A percentile compares a stretch with the other conserved stretches of the same genome.
Evolutionary conservation across 1,139 yeast species (phyloP).

Genomic region (Taphrina populina): DNA sequence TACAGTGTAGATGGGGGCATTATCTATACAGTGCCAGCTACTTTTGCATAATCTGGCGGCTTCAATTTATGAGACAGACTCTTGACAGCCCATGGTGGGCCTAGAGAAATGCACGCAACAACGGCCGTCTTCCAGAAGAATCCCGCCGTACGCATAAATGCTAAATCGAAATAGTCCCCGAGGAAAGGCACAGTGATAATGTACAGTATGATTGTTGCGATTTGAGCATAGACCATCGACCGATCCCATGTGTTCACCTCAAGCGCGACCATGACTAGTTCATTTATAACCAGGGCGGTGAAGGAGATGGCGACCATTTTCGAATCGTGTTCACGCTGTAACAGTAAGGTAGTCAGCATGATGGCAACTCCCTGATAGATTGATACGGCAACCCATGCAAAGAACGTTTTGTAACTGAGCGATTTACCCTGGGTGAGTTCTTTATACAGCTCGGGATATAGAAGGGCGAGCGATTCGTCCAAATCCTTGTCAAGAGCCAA

Average conservation of each 20-base stretch:
- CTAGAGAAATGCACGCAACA: conserved; percentile 66
- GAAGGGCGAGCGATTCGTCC: conserved; percentile 79
- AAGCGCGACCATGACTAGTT: conserved; percentile 87
- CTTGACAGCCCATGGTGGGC: conserved; percentile 88
- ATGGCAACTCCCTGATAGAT: conserved; percentile 68
- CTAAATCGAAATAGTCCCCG: conserved; percentile 76
- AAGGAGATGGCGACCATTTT: conserved; percentile 82
- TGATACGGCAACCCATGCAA: conserved; percentile 86
- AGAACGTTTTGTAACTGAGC: conserved; percentile 80
- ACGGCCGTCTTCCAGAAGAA: conserved; percentile 70
- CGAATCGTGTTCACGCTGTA: conserved; percentile 43
- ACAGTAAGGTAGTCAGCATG: conserved; percentile 22
- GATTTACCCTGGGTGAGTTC: conserved; percentile 88
- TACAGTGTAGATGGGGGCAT: too few species aligned
- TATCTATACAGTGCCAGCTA: conserved; percentile 21
- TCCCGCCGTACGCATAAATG: conserved; percentile 56
- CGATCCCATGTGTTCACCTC: conserved; percentile 79
- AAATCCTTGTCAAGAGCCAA: conserved; percentile 88
- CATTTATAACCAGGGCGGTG: conserved; percentile 76
- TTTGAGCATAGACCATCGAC: conserved; percentile 68
- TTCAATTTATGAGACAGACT: conserved; percentile 69
- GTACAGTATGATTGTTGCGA: conserved; percentile 67
- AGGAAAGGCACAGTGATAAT: conserved; percentile 77
- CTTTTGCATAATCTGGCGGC: conserved; percentile 79
- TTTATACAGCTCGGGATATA: conserved; percentile 91